Evolutionary conservation across 768 basidiomycete species (phyloP).

Genomic region (Mycena chlorophos): DNA sequence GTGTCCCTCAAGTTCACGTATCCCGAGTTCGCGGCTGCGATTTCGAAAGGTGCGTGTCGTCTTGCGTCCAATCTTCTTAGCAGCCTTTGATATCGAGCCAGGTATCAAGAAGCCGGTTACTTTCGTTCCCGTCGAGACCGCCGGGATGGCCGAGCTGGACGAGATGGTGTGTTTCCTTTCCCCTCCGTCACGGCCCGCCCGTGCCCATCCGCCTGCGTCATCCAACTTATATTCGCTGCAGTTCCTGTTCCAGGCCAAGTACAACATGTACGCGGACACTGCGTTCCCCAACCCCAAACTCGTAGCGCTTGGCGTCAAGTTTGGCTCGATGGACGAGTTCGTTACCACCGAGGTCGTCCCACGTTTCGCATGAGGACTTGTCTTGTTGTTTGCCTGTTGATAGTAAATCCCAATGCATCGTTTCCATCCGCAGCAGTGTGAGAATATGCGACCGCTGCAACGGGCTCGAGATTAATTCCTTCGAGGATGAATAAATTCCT

Average conservation of each 20-base stretch:
- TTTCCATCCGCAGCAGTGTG: no score
- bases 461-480: no score
- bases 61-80: neutral
- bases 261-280: conserved; percentile 23
- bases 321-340: conserved; percentile 15
- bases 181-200: neutral
- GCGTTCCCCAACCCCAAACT: conserved; percentile 29
- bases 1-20: conserved; percentile 9
- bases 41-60: conserved; percentile 1
- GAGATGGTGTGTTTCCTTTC: conserved; percentile 23
- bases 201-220: neutral
- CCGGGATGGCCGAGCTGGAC: conserved; percentile 26
- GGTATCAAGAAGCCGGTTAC: conserved; percentile 30
- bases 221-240: no score
- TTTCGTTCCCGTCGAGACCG: conserved; percentile 19
- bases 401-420: no score
- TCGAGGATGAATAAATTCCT: no score
- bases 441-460: no score
- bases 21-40: conserved; percentile 4
- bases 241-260: conserved; percentile 28
- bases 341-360: conserved; percentile 2
- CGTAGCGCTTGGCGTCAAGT: conserved; percentile 22
- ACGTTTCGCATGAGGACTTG: neutral
- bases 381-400: neutral
- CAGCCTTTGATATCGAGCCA: neutral